Evolutionary conservation across 208 protist genomes (phyloP), one percentile per base, ranked within the genome.

Genomic region (Trypanosoma caninum): DNA sequence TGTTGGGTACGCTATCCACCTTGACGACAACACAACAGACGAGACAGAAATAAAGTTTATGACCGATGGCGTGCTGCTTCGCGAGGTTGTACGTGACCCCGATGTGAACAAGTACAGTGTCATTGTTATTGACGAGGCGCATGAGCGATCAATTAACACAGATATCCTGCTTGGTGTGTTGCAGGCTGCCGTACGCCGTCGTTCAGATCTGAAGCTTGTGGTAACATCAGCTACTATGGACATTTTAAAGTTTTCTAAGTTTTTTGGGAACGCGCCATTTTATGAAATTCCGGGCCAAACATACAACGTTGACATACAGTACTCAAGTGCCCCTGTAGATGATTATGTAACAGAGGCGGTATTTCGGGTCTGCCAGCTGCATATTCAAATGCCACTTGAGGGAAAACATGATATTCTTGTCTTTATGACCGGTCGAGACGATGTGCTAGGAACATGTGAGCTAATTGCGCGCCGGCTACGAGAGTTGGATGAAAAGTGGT

Each of bases 181-280:
- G 34, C 91, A 96, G 63, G 86, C 84, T 10, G 85, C 95, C 5
- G 66, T 97, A 25, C 74, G 77, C 18, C 75, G 74, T 16, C 69
- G 81, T 2, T 61, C 81, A 0, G 98, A 99, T 62, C 64, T 99
- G 6, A 99, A 99, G 76, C 74, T 99, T 2, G 98, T 99, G 50
- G 96, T 99, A 2, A 99, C 98, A 2, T 99, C 97, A 1, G 99
- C 99, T 3, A 99, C 99, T 4, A 98, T 99, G 94, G 97, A 99
- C 69, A 70, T 95, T 4, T 59, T 95, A 1, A 99, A 99, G 72
- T 99, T 99, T 67, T 89, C 87, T 6, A 55, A 59, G 25, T 99
- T 99, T 76, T 99, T 99, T 65, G 95, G 88, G 38, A 82, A 95
- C 63, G 89, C 85, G 27, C 91, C 97, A 7, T 95, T 97, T 55